These are phyloP conservation scores for Ramularia endophylla DNA, from an alignment of 2,329 filamentous ascomycete genomes.

Conservation along the genomic window DNA sequence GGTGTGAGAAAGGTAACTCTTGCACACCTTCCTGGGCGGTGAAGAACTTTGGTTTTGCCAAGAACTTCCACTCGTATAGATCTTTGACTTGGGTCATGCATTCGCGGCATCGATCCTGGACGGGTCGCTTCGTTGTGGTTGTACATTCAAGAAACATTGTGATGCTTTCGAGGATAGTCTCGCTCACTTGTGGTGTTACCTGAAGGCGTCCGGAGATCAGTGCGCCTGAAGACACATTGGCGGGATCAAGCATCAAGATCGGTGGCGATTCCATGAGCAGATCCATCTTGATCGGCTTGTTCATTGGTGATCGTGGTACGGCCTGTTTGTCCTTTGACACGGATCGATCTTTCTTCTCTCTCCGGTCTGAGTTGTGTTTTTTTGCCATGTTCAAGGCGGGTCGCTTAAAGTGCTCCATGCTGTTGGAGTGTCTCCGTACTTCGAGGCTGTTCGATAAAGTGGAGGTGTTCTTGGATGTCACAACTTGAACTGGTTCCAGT, in stretches of 20 bases:
- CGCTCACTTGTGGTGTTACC: slow-evolving; percentile 60
- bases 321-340: slow-evolving; percentile 24
- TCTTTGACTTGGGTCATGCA: slow-evolving; percentile 68
- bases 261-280: slow-evolving; percentile 78
- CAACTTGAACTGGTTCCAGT: slow-evolving; percentile 9
- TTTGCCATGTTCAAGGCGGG: slow-evolving; percentile 18
- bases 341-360: slow-evolving; percentile 5
- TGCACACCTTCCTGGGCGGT: slow-evolving; percentile 54
- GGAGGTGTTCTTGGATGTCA: slow-evolving; percentile 14
- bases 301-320: slow-evolving; percentile 9
- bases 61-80: slow-evolving; percentile 72
- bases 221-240: slow-evolving; percentile 72
- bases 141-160: slow-evolving; percentile 65
- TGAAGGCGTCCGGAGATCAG: slow-evolving; percentile 78
- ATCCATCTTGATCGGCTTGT: slow-evolving; percentile 47
- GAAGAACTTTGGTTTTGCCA: slow-evolving; percentile 48
- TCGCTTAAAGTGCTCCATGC: slow-evolving; percentile 34
- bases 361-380: slow-evolving; percentile 14
- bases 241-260: slow-evolving; percentile 71
- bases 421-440: slow-evolving; percentile 14
- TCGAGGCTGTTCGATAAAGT: slow-evolving; percentile 9
- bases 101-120: slow-evolving; percentile 68
- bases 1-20: slow-evolving; percentile 80
- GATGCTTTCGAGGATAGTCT: slow-evolving; percentile 64
- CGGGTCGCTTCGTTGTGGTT: slow-evolving; percentile 74